Evolutionary conservation across 176 grass and related monocot species (phyloP).

Genomic region (Carex scoparia): DNA sequence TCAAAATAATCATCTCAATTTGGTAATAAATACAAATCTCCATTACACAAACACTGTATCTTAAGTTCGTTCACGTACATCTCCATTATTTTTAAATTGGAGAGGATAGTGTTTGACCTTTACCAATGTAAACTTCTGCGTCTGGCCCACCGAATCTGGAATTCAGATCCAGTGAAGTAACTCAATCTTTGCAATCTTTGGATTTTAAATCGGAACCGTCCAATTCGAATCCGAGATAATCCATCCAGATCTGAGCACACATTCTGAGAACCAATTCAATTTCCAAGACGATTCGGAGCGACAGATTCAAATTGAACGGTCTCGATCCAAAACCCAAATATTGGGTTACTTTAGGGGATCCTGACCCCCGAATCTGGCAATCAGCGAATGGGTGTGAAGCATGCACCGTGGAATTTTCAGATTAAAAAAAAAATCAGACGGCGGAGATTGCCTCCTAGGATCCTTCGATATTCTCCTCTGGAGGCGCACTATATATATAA

Average conservation of each 20-base stretch:
- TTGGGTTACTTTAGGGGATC: too few species aligned
- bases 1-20: background rate
- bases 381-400: background rate
- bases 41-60: background rate
- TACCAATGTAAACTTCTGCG: background rate
- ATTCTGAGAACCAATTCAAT: too few species aligned
- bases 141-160: background rate
- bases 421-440: background rate
- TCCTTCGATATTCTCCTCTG: background rate
- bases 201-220: too few species aligned
- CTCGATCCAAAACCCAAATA: too few species aligned
- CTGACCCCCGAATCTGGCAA: background rate
- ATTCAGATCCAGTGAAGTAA: too few species aligned
- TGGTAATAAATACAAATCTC: background rate
- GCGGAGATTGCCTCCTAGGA: background rate
- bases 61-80: background rate
- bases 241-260: too few species aligned
- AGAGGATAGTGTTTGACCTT: background rate
- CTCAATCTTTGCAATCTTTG: too few species aligned
- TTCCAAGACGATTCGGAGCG: too few species aligned
- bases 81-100: background rate
- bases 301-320: too few species aligned
- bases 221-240: too few species aligned
- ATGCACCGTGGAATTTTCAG: background rate
- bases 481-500: background rate